Evolutionary conservation across 2,329 filamentous ascomycete genomes (phyloP).

Genomic region (Endothia cerciana): DNA sequence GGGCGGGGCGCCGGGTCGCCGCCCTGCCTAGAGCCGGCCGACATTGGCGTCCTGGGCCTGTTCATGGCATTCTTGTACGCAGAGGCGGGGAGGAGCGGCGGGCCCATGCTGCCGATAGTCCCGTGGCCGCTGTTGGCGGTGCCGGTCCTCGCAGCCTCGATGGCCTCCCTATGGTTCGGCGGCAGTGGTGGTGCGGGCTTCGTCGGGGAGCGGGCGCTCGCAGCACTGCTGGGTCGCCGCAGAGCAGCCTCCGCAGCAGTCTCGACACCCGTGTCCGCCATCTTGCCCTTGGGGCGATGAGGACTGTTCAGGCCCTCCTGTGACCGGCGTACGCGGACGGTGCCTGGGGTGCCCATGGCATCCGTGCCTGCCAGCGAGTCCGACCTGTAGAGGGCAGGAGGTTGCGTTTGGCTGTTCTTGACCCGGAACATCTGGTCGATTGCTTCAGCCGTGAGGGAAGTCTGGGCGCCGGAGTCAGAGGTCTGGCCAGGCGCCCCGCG

Average conservation of each 20-base stretch:
- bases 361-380: constrained; percentile 37
- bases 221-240: constrained; percentile 71
- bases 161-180: constrained; percentile 79
- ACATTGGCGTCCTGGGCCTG: constrained; percentile 64
- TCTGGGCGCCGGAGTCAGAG: constrained; percentile 78
- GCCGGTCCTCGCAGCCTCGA: constrained; percentile 73
- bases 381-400: constrained; percentile 41
- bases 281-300: constrained; percentile 43
- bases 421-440: constrained; percentile 76
- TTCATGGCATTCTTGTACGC: constrained; percentile 53
- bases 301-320: constrained; percentile 55
- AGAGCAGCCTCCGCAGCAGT: constrained; percentile 42
- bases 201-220: constrained; percentile 59
- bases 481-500: constrained; percentile 50
- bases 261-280: constrained; percentile 41
- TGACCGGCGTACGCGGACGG: constrained; percentile 50
- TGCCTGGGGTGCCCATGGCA: constrained; percentile 38
- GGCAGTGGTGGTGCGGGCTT: constrained; percentile 72
- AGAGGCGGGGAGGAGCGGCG: constrained; percentile 81
- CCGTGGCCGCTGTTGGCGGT: constrained; percentile 53
- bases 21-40: constrained; percentile 51
- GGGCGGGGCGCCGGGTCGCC: constrained; percentile 63
- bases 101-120: constrained; percentile 67
- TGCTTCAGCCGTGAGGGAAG: constrained; percentile 77
- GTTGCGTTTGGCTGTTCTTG: constrained; percentile 41